Evolutionary conservation across 192 early-diverging fungal species (phyloP).

Genomic region (Geranomyces variabilis): DNA sequence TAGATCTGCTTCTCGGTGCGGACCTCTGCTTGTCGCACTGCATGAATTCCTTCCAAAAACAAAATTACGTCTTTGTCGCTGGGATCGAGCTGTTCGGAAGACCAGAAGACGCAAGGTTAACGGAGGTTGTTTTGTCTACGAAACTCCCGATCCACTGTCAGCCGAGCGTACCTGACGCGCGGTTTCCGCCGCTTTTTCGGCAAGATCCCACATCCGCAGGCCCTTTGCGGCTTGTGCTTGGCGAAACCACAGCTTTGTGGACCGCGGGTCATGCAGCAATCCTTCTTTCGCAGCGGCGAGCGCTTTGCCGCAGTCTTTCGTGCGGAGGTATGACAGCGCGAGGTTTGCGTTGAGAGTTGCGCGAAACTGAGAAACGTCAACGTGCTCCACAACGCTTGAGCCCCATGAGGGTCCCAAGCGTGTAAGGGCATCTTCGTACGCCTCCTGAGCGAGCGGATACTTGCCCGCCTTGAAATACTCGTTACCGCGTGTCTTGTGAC

Average conservation of each 20-base stretch:
- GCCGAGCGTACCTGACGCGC: constrained; percentile 28
- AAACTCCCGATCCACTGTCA: not conserved
- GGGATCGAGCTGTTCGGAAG: constrained; percentile 37
- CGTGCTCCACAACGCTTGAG: constrained; percentile 19
- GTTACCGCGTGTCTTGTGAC: constrained; percentile 40
- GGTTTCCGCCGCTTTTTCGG: constrained; percentile 32
- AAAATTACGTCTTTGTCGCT: constrained; percentile 24
- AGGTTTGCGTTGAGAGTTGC: constrained; percentile 39
- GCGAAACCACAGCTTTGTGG: constrained; percentile 15
- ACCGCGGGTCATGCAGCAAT: constrained; percentile 21
- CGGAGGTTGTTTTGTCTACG: not conserved
- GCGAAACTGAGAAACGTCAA: constrained; percentile 22
- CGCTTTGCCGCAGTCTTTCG: constrained; percentile 27
- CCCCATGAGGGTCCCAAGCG: constrained; percentile 42
- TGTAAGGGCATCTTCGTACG: constrained; percentile 22
- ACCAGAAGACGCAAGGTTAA: constrained; percentile 26
- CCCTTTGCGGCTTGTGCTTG: not conserved
- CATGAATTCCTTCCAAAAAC: constrained; percentile 31
- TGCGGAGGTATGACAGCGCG: constrained; percentile 28
- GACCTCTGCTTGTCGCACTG: constrained; percentile 22
- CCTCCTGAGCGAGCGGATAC: constrained; percentile 2
- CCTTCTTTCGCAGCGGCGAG: constrained; percentile 30
- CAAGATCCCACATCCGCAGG: constrained; percentile 23
- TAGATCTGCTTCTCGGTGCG: constrained; percentile 48
- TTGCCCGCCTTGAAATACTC: constrained; percentile 31